Conservation (phyloP, 495 filamentous ascomycete genomes). For the Aspergillus panamensis region DNA sequence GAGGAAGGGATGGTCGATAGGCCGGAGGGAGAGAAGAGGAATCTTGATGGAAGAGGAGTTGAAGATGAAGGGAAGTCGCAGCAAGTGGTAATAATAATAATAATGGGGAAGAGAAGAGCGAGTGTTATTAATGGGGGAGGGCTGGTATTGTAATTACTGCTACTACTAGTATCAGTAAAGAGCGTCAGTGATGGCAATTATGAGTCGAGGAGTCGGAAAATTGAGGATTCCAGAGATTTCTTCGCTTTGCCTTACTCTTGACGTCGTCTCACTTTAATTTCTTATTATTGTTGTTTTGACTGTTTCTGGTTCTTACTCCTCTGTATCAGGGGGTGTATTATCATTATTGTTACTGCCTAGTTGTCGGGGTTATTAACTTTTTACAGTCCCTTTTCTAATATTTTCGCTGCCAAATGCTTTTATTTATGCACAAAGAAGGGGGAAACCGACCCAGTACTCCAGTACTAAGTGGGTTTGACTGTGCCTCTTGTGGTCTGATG, state of each 20-base stretch:
- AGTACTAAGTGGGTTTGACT: not conserved
- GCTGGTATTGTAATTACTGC: not conserved
- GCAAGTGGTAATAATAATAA: not conserved
- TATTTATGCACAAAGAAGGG: not conserved
- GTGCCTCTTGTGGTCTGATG: not conserved
- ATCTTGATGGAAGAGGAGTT: not conserved
- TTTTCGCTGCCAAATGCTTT: not conserved
- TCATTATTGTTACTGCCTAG: conserved; percentile 5
- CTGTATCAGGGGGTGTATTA: not conserved
- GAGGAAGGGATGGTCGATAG: conserved; percentile 1
- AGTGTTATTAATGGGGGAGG: not conserved
- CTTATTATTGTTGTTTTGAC: not conserved
- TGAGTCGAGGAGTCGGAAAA: not conserved
- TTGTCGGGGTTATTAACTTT: not conserved
- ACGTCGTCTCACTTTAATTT: not conserved
- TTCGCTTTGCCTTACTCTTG: not conserved
- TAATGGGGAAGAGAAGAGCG: conserved; percentile 2
- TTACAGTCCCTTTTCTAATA: not conserved
- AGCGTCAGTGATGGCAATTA: not conserved
- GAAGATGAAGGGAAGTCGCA: conserved; percentile 1
- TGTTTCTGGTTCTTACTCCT: not conserved
- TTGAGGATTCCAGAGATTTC: not conserved
- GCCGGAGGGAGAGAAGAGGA: conserved; percentile 3
- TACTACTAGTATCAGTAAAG: not conserved
- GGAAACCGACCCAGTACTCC: not conserved